Evolutionary conservation across 2,329 filamentous ascomycete genomes (phyloP).

Genomic region (Beauveria asiatica): DNA sequence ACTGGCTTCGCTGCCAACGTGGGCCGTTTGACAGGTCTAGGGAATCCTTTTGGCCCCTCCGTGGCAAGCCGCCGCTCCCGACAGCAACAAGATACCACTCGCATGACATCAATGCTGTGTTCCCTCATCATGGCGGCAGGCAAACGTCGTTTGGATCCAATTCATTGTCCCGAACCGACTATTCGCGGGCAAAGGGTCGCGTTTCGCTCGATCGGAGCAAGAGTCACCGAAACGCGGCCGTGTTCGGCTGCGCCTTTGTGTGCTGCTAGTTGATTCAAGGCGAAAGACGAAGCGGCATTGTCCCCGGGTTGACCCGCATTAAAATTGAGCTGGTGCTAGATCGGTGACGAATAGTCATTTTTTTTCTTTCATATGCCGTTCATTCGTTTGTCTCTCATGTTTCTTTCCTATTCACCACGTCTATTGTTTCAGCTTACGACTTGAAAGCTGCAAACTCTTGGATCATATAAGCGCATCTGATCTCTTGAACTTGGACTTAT

Average conservation of each 20-base stretch:
- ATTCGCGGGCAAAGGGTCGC: neutral
- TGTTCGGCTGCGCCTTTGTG: neutral
- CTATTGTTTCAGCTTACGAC: no score
- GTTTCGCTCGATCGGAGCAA: neutral
- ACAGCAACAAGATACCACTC: no score
- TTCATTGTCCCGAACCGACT: neutral
- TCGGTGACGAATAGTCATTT: neutral
- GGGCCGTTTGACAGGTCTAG: neutral
- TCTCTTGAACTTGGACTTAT: no score
- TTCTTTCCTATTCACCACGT: neutral
- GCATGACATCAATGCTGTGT: neutral
- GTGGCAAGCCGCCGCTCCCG: no score
- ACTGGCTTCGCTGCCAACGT: neutral
- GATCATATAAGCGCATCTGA: no score
- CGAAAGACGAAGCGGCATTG: neutral
- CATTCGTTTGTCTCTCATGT: neutral
- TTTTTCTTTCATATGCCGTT: neutral
- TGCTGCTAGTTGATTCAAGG: neutral
- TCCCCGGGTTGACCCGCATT: slow-evolving; percentile 5
- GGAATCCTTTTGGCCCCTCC: no score
- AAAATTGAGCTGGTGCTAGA: neutral
- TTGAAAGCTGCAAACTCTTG: no score
- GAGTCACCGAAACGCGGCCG: neutral
- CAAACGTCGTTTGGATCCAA: no score
- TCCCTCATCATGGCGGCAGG: neutral